These are phyloP conservation scores for Coffea canephora DNA, from an alignment of 257 asterid genomes.

Conservation along the genomic window DNA sequence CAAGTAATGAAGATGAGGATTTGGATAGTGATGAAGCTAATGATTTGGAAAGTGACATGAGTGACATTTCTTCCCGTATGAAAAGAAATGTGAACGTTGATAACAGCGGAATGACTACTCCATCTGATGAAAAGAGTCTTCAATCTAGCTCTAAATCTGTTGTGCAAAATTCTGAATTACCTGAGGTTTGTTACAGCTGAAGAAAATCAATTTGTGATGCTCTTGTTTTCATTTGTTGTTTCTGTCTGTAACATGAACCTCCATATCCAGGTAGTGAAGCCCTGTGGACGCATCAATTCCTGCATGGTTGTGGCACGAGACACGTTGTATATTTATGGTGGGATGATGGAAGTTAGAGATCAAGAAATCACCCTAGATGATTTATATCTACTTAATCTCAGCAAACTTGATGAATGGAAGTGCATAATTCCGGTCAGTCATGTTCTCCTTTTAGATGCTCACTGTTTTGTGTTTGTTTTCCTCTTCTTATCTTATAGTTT, in stretches of 20 bases:
- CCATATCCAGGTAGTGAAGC: constrained; percentile 72
- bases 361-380: constrained; percentile 91
- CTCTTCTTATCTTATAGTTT: neutral
- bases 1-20: constrained; percentile 51
- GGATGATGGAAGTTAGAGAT: constrained; percentile 95
- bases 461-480: neutral
- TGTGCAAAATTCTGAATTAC: constrained; percentile 61
- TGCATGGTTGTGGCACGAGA: constrained; percentile 88
- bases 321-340: constrained; percentile 82
- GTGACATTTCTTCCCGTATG: constrained; percentile 51
- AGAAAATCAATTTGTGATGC: neutral
- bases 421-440: constrained; percentile 77
- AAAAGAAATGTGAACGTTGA: constrained; percentile 41
- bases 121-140: constrained; percentile 25
- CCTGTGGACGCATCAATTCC: constrained; percentile 94
- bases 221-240: constrained; percentile 18
- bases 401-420: constrained; percentile 97
- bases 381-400: constrained; percentile 79
- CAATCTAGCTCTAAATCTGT: constrained; percentile 42
- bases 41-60: constrained; percentile 43
- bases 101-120: constrained; percentile 36
- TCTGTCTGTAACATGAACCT: constrained; percentile 17
- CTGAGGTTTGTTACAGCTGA: constrained; percentile 58
- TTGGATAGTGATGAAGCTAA: constrained; percentile 47
- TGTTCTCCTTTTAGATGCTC: constrained; percentile 15